Evolutionary conservation across 2,329 filamentous ascomycete genomes (phyloP).

Genomic region (Fusarium aywerte): DNA sequence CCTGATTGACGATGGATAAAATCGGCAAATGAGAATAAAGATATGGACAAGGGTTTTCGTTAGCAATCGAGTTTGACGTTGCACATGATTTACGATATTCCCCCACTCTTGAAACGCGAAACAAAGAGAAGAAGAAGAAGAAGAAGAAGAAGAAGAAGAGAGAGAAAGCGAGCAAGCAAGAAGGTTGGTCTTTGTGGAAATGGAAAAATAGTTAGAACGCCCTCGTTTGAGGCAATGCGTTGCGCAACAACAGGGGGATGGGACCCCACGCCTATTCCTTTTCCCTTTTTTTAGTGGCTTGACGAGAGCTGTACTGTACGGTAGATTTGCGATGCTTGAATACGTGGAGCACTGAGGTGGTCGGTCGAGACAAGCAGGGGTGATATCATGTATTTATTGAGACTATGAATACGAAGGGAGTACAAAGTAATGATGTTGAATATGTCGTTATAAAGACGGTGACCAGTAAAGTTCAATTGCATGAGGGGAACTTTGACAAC

Average conservation of each 20-base stretch:
- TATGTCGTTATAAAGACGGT: background rate
- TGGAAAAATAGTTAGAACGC: conserved; percentile 10
- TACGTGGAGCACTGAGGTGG: conserved; percentile 21
- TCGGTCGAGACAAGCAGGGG: conserved; percentile 24
- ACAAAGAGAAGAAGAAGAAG: background rate
- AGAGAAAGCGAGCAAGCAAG: background rate
- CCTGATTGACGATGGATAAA: conserved; percentile 4
- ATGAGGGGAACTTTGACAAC: conserved; percentile 4
- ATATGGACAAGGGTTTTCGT: conserved; percentile 14
- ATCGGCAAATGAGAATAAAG: conserved; percentile 1
- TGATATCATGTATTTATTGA: conserved; percentile 1
- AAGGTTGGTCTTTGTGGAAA: background rate
- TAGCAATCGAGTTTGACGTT: conserved; percentile 33
- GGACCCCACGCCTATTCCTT: conserved; percentile 31
- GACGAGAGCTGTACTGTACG: conserved; percentile 12
- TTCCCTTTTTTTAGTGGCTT: conserved; percentile 38
- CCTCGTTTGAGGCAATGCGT: conserved; percentile 32
- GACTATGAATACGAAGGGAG: background rate
- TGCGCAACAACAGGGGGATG: conserved; percentile 27
- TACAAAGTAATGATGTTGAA: background rate
- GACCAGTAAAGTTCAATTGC: background rate
- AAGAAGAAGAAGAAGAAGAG: no score
- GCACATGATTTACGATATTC: conserved; percentile 31
- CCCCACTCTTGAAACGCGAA: conserved; percentile 5
- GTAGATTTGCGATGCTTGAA: conserved; percentile 18